Evolutionary conservation across 164 flowering plant species (phyloP).

Genomic region (Aristolochia fimbriata): DNA sequence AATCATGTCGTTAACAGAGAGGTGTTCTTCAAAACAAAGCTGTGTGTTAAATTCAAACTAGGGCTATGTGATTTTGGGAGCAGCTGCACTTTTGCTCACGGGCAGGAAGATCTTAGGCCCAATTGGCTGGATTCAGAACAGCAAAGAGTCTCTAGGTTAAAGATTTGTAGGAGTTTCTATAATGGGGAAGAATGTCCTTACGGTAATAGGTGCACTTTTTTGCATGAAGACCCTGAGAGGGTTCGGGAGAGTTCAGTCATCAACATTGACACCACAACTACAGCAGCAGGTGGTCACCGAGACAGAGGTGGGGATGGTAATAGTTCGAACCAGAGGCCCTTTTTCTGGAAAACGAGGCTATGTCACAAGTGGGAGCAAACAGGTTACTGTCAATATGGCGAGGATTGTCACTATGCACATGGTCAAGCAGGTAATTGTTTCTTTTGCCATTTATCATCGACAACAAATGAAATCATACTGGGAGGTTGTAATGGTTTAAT

Average conservation of each 20-base stretch:
- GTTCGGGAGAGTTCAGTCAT: conserved; percentile 61
- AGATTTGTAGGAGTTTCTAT: conserved; percentile 70
- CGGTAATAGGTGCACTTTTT: conserved; percentile 75
- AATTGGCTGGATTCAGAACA: conserved; percentile 53
- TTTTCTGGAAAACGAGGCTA: too few relatives aligned
- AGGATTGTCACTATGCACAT: conserved; percentile 1
- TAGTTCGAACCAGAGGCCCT: too few relatives aligned
- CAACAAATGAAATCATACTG: too few relatives aligned
- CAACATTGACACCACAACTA: conserved; percentile 37
- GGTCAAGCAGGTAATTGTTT: neutral
- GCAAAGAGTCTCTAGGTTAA: conserved; percentile 54
- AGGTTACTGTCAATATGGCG: neutral
- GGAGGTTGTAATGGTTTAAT: neutral
- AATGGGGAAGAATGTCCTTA: conserved; percentile 84
- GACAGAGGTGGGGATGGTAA: too few relatives aligned
- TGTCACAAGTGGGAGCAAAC: conserved; percentile 1
- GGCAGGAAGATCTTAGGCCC: conserved; percentile 42
- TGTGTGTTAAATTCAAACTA: conserved; percentile 48
- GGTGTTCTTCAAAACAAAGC: conserved; percentile 72
- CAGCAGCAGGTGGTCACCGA: conserved; percentile 24
- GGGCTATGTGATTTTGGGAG: conserved; percentile 64
- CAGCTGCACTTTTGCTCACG: conserved; percentile 82
- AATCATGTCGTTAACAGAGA: conserved; percentile 27
- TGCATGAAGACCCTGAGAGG: conserved; percentile 58
- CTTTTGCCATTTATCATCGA: too few relatives aligned